Evolutionary conservation across 768 basidiomycete species (phyloP).

Genomic region (Collybia mongolica): DNA sequence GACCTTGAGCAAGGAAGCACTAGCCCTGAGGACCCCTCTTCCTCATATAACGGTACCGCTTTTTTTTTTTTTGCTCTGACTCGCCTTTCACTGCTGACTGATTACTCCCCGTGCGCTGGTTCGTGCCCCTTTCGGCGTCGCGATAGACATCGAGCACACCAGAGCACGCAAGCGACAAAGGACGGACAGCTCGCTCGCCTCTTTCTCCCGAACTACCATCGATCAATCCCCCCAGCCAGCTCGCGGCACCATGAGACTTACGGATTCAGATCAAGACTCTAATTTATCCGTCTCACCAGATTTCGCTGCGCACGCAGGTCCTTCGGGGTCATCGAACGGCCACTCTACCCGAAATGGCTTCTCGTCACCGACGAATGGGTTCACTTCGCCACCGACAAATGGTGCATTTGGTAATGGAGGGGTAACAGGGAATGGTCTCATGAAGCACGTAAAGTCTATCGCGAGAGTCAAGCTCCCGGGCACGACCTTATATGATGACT

Average conservation of each 20-base stretch:
- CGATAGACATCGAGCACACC: conserved; percentile 48
- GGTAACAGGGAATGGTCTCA: conserved; percentile 45
- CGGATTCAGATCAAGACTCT: conserved; percentile 49
- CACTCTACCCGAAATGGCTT: conserved; percentile 45
- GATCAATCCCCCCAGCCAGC: conserved; percentile 27
- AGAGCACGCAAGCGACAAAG: conserved; percentile 75
- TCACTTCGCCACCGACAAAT: conserved; percentile 33
- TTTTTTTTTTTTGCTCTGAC: conserved; percentile 8
- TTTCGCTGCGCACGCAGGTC: conserved; percentile 45
- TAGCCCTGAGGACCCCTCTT: conserved; percentile 22
- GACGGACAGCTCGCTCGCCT: conserved; percentile 40
- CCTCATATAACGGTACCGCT: conserved; percentile 34
- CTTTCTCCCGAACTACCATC: conserved; percentile 26
- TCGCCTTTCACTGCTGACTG: conserved; percentile 10
- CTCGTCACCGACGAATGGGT: conserved; percentile 29
- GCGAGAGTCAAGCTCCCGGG: conserved; percentile 69
- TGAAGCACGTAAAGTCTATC: conserved; percentile 52
- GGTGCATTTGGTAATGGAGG: conserved; percentile 25
- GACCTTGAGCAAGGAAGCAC: conserved; percentile 54
- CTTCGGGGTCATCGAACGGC: conserved; percentile 40
- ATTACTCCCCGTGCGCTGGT: conserved; percentile 8
- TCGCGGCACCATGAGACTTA: conserved; percentile 47
- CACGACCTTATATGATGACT: conserved; percentile 75
- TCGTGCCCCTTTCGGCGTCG: conserved; percentile 10
- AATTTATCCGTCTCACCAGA: conserved; percentile 44